Base-by-base conservation (phyloP, 2,329 filamentous ascomycete genomes). In the Westerdykella ornata region DNA sequence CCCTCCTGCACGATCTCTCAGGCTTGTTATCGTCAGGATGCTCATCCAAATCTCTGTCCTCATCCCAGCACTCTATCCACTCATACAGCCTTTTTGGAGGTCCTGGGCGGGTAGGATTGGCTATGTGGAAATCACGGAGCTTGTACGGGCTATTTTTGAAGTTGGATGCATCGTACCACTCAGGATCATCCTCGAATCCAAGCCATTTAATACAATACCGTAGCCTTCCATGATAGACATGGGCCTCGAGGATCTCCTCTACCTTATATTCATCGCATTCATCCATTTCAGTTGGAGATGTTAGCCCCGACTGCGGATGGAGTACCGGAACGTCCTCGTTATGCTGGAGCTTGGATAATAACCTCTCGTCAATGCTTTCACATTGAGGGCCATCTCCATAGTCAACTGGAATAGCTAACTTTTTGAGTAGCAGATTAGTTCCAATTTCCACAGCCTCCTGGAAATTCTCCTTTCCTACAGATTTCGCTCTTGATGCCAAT, bases 1-100 rank as follows among this genome's bases (percentile, higher is more conserved):
- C 20, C 20, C 20, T 22, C 20, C 43, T 80, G 87, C 63, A 88
- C 82, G 59, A 88, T 85, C 41, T 92, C 88, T 22, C 52, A 53
- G 41, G 41, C 29, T 39, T 39, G 31, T 43, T 35, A 31, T 43
- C 22, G 35, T 43, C 38, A 39, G 47, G 40, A 40, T 48, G 39
- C 42, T 50, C 33, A 19, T 33, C 41, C 22, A 41, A 37, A 39
- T 52, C 45, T 26, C 41, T 46, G n/a, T 45, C 47, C 33, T 46
- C 36, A 34, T 52, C 39, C 45, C 41, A 52, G 35, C 44, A 48
- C 35, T 43, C 8, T 40, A 41, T 19, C 43, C 38, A 49, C n/a
- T 18, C 12, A 17, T 41, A 37, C 18, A 51, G 35, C 43, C 39
- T 42, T 45, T 18, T 35, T 35, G 22, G 45, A 31, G 45, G 43